Conservation (phyloP, 2,329 filamentous ascomycete species). For the Coniochaeta sp. region DNA sequence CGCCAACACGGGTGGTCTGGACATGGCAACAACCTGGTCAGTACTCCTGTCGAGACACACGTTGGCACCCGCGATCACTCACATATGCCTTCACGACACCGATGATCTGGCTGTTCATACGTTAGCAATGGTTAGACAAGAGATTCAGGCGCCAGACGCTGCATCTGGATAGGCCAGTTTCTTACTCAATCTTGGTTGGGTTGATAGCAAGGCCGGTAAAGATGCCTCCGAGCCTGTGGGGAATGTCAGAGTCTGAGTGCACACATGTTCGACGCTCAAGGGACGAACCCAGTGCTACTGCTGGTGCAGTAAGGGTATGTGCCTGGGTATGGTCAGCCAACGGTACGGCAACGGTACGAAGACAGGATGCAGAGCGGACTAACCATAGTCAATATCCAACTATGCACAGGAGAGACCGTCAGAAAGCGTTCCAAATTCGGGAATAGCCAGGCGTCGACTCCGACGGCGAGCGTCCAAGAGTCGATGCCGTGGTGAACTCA, state of each 20-base stretch:
- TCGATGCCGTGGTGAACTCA: neutral
- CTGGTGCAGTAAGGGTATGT: slow-evolving; percentile 37
- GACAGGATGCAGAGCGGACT: neutral
- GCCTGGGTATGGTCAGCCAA: neutral
- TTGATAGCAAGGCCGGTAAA: slow-evolving; percentile 56
- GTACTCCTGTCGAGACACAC: neutral
- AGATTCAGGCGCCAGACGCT: neutral
- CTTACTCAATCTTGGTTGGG: slow-evolving; percentile 44
- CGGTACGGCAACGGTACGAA: neutral
- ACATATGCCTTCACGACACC: slow-evolving; percentile 62
- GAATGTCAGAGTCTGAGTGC: neutral
- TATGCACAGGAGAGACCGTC: neutral
- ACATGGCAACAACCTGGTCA: neutral
- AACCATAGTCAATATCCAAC: slow-evolving; percentile 52
- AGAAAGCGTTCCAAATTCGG: neutral
- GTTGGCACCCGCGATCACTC: slow-evolving; percentile 6
- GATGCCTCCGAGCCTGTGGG: slow-evolving; percentile 42
- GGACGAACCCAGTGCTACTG: slow-evolving; percentile 41
- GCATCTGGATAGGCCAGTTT: neutral
- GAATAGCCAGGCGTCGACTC: neutral
- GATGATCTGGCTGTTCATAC: slow-evolving; percentile 36
- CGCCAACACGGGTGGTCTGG: slow-evolving; percentile 54
- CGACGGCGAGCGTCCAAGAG: neutral
- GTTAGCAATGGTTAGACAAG: neutral
- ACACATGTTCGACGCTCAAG: neutral